Percentiles rank a stretch among this genome's conserved stretches.
phyloP scores from a whole-genome alignment of 352 stramenopile species.

The Phytophthora megakarya region DNA sequence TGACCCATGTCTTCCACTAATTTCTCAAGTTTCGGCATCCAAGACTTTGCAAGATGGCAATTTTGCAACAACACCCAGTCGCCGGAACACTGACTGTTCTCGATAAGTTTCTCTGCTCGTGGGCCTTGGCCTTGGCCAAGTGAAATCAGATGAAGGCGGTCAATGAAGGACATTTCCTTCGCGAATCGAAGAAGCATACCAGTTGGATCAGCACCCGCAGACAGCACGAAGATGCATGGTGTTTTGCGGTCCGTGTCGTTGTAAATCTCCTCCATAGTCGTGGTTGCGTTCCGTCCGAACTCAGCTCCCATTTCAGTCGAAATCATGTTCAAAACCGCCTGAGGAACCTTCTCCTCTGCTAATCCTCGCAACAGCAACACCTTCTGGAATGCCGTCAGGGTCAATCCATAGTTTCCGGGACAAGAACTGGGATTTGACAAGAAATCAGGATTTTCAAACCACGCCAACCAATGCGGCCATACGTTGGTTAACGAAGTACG shows the following conservation, averaged over 20 bases:
- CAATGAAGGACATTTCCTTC: slow-evolving; percentile 87
- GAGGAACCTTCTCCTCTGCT: slow-evolving; percentile 90
- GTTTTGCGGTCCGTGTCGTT: slow-evolving; percentile 91
- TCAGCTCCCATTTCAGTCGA: slow-evolving; percentile 79
- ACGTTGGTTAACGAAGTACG: slow-evolving; percentile 64
- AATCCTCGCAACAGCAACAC: slow-evolving; percentile 79
- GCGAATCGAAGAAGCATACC: slow-evolving; percentile 93
- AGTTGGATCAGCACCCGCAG: slow-evolving; percentile 91
- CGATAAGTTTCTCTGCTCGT: slow-evolving; percentile 90
- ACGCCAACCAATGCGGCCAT: slow-evolving; percentile 63
- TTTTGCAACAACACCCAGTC: slow-evolving; percentile 96
- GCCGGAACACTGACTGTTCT: slow-evolving; percentile 73
- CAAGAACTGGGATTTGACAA: slow-evolving; percentile 39
- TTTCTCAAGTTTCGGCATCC: slow-evolving; percentile 93
- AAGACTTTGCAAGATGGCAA: slow-evolving; percentile 94
- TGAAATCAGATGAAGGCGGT: slow-evolving; percentile 91
- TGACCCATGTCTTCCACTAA: slow-evolving; percentile 89
- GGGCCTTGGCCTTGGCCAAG: slow-evolving; percentile 93
- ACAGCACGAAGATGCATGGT: slow-evolving; percentile 94
- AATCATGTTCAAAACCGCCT: slow-evolving; percentile 88
- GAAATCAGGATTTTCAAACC: slow-evolving; percentile 57
- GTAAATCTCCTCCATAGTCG: slow-evolving; percentile 95
- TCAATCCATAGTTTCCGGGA: slow-evolving; percentile 47
- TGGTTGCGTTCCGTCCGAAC: slow-evolving; percentile 84
- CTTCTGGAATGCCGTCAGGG: slow-evolving; percentile 73